Evolutionary conservation across 2,329 filamentous ascomycete species (phyloP), one percentile per base, ranked within the genome.

Genomic region (Aspergillus arachidicola): DNA sequence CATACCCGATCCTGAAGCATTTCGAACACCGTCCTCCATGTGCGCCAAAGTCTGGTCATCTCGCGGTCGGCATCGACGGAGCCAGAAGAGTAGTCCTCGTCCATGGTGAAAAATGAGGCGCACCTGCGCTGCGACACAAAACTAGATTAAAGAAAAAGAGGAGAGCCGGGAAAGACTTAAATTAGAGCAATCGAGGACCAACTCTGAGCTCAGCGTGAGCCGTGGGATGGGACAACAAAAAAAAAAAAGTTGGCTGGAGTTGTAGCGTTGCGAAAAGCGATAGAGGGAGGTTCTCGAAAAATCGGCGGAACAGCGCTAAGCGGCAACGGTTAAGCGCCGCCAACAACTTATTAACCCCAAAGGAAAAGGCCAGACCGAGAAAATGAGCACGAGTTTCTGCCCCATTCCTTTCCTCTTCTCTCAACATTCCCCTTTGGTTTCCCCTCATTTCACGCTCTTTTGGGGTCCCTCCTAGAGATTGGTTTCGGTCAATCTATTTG

Each of bases 1-100:
- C 91, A 73, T 87, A 97, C 94, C 78, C 94, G 84, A 79, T 98
- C 95, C 66, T 87, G 85, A 71, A 95, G 90, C 94, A 99, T 96
- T 85, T 99, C 92, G 79, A 96, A 93, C 56, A 93, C 89, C 10
- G 95, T 99, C 80, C 89, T 89, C 88, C 92, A 96, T 72, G 94
- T 93, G 79, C 94, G 91, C 94, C 95, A 99, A 71, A 97, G 87
- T 76, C 91, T 89, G 68, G 87, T 85, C 73, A 79, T 78, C 69
- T 80, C 77, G 68, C 74, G 75, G 63, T 78, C 74, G 60, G 77
- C 76, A 41, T 80, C 79, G 36, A 71, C 72, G 61, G 76, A 76
- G 62, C 73, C 69, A 59, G 69, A 62, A 38, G 75, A 72, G 36
- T 72, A 75, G 45, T 79, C 77, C 26, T 77, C 78, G 59, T 81